phyloP scores from a whole-genome alignment of 2,329 filamentous ascomycete genomes.

The Xylariaceae sp. region DNA sequence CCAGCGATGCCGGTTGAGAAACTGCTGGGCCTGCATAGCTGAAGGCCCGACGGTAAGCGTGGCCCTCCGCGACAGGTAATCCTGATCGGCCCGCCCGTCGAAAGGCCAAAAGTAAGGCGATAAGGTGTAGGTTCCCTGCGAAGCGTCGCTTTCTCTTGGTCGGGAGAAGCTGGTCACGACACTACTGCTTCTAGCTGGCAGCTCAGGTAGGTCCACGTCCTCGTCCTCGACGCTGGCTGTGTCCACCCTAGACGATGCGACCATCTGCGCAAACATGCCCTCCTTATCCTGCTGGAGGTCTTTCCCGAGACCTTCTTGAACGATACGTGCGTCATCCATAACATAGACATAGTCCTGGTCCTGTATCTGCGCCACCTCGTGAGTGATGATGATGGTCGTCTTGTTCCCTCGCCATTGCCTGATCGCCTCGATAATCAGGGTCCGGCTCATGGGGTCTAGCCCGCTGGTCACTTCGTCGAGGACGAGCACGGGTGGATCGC shows the following conservation, averaged over 20 bases:
- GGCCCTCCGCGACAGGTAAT: constrained; percentile 5
- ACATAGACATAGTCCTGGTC: constrained; percentile 78
- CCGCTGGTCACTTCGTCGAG: constrained; percentile 89
- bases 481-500: constrained; percentile 79
- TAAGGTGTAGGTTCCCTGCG: constrained; percentile 12
- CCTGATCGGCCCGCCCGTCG: neutral
- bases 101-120: constrained; percentile 19
- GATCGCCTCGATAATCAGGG: constrained; percentile 72
- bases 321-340: constrained; percentile 68
- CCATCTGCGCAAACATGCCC: constrained; percentile 52
- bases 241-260: constrained; percentile 24
- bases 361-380: constrained; percentile 78
- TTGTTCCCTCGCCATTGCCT: constrained; percentile 76
- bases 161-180: constrained; percentile 26
- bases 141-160: constrained; percentile 16
- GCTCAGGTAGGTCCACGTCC: neutral
- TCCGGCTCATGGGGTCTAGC: constrained; percentile 72
- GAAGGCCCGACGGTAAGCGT: neutral
- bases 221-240: constrained; percentile 19
- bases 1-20: neutral
- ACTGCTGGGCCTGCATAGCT: neutral
- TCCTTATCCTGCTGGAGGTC: constrained; percentile 49
- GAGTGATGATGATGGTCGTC: constrained; percentile 92
- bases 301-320: constrained; percentile 68
- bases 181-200: neutral